These are phyloP conservation scores for Agaricus sinodeliciosus DNA, from an alignment of 768 basidiomycete genomes.

Conservation along the genomic window DNA sequence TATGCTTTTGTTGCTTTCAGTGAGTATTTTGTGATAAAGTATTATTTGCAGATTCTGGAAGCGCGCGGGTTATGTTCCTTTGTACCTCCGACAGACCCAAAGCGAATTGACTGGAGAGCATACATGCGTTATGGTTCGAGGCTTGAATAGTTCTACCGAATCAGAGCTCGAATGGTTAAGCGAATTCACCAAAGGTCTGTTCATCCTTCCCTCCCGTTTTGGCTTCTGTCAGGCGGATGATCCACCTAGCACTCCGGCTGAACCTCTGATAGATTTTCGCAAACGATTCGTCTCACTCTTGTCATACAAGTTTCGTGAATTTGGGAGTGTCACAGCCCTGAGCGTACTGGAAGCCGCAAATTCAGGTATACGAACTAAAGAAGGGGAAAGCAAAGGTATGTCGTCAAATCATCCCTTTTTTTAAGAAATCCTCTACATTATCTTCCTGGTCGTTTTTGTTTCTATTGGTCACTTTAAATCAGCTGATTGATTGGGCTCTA, in stretches of 20 bases:
- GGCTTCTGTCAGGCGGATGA: too few species aligned
- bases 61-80: slow-evolving; percentile 81
- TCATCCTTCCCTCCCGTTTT: background rate
- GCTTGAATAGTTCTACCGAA: slow-evolving; percentile 61
- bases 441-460: background rate
- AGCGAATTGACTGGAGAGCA: slow-evolving; percentile 97
- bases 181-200: slow-evolving; percentile 80
- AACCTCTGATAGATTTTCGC: slow-evolving; percentile 69
- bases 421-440: background rate
- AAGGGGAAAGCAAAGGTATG: slow-evolving; percentile 32
- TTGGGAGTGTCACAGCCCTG: slow-evolving; percentile 79
- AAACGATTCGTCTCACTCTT: slow-evolving; percentile 82
- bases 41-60: slow-evolving; percentile 78
- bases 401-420: background rate
- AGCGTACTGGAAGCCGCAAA: slow-evolving; percentile 87
- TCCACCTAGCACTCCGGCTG: background rate
- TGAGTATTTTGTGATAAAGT: too few species aligned
- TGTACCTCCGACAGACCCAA: slow-evolving; percentile 89
- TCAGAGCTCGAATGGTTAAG: slow-evolving; percentile 74
- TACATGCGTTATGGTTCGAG: slow-evolving; percentile 91
- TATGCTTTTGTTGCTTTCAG: slow-evolving; percentile 17
- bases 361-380: slow-evolving; percentile 33
- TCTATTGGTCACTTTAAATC: too few species aligned
- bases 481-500: too few species aligned
- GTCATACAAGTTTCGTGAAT: slow-evolving; percentile 93